Percentiles rank a stretch among this genome's conserved stretches.
Evolutionary conservation across 2,329 filamentous ascomycete species (phyloP).

Genomic region (Neonectria ditissima): DNA sequence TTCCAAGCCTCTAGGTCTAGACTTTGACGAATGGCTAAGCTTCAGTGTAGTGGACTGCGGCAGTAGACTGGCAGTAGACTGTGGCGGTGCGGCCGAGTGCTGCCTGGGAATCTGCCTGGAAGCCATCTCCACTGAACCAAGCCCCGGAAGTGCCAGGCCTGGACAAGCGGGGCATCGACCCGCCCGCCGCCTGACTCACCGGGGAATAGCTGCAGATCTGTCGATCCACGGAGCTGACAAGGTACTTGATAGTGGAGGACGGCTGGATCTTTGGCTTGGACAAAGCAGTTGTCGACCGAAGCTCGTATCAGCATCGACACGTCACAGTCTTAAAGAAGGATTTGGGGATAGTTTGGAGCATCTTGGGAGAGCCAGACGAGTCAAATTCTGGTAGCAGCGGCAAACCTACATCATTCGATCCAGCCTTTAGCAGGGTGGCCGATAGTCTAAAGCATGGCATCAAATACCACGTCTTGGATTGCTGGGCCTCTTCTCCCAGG

Average conservation of each 20-base stretch:
- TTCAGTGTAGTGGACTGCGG: neutral
- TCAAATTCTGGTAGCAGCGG: neutral
- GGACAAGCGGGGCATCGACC: slow-evolving; percentile 5
- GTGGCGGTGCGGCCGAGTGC: slow-evolving; percentile 17
- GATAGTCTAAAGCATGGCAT: neutral
- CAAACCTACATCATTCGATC: neutral
- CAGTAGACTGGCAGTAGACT: neutral
- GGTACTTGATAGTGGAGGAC: too few species aligned
- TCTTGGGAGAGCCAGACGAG: neutral
- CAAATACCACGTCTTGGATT: neutral
- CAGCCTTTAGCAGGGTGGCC: neutral
- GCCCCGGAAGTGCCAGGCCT: neutral
- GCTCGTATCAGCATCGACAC: neutral
- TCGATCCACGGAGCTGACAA: too few species aligned
- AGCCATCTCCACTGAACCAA: neutral
- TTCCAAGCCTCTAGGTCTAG: neutral
- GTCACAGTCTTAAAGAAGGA: too few species aligned
- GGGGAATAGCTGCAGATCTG: slow-evolving; percentile 33
- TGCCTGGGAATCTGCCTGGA: slow-evolving; percentile 22
- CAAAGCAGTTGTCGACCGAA: neutral
- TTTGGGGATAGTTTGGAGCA: too few species aligned
- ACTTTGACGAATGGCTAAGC: neutral
- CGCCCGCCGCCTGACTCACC: slow-evolving; percentile 40
- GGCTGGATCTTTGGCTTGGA: neutral
- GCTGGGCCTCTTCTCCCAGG: neutral